Conservation (phyloP, 2,329 filamentous ascomycete species). For the Neofusicoccum laricinum region DNA sequence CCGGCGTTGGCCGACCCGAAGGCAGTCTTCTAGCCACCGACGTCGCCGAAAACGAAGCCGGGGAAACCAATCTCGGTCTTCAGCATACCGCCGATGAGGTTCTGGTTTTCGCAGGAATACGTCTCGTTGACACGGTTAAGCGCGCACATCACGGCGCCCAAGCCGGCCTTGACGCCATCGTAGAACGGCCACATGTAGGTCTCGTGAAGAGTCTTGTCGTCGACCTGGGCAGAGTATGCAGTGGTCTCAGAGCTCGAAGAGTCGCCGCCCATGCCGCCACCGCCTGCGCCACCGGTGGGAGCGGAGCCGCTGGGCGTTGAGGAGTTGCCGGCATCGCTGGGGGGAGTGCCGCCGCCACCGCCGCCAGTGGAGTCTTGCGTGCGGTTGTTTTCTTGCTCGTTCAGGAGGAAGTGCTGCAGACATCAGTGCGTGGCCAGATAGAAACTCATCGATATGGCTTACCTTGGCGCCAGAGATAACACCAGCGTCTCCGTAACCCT, state of each 20-base stretch:
- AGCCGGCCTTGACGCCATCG: conserved; percentile 69
- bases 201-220: conserved; percentile 68
- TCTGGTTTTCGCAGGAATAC: conserved; percentile 45
- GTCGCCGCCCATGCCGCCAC: conserved; percentile 46
- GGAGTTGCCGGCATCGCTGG: background rate
- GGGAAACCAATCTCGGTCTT: conserved; percentile 47
- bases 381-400: conserved; percentile 57
- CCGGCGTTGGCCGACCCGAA: conserved; percentile 28
- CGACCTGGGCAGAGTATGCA: conserved; percentile 70
- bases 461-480: conserved; percentile 65
- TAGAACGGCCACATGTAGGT: conserved; percentile 80
- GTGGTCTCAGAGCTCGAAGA: conserved; percentile 43
- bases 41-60: conserved; percentile 25
- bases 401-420: conserved; percentile 48
- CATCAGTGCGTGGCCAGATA: too few relatives aligned
- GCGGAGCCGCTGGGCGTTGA: background rate
- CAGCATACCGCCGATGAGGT: conserved; percentile 44
- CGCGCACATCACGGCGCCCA: conserved; percentile 74
- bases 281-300: conserved; percentile 48
- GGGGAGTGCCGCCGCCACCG: conserved; percentile 38
- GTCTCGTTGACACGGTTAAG: conserved; percentile 53
- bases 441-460: too few relatives aligned
- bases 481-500: conserved; percentile 38
- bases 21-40: conserved; percentile 28
- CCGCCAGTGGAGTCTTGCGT: conserved; percentile 60